Conservation (phyloP, 2,329 filamentous ascomycete genomes). For the Talaromyces sp. region DNA sequence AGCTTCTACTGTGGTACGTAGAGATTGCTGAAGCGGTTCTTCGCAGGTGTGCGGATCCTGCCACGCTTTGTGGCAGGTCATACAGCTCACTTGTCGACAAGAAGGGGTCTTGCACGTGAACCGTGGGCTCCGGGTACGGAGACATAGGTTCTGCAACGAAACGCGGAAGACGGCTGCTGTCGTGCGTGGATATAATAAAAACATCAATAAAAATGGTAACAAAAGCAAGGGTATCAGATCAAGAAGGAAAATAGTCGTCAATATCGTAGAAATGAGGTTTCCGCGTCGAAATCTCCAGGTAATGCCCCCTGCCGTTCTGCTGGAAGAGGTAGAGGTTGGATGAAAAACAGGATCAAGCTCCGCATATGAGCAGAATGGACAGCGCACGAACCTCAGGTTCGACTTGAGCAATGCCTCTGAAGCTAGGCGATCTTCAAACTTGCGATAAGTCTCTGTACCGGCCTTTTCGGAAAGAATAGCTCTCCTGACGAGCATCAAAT, state of each 20-base stretch:
- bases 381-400: constrained; percentile 71
- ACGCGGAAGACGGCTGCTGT: constrained; percentile 51
- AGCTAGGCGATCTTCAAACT: constrained; percentile 74
- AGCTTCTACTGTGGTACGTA: constrained; percentile 85
- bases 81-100: constrained; percentile 71
- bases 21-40: constrained; percentile 73
- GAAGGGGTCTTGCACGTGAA: constrained; percentile 70
- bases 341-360: constrained; percentile 77
- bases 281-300: constrained; percentile 55
- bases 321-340: constrained; percentile 32
- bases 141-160: constrained; percentile 64
- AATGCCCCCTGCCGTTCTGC: constrained; percentile 35
- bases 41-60: constrained; percentile 85
- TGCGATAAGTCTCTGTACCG: constrained; percentile 66
- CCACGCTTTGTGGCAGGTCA: constrained; percentile 79
- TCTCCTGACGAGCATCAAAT: constrained; percentile 64
- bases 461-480: constrained; percentile 68
- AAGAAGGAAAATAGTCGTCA: constrained; percentile 41
- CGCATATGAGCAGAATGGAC: constrained; percentile 87
- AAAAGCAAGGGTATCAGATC: constrained; percentile 44
- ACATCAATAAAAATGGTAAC: constrained; percentile 54
- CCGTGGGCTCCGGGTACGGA: constrained; percentile 66
- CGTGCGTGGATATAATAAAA: constrained; percentile 53
- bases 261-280: constrained; percentile 53
- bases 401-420: constrained; percentile 72